Percentiles rank a stretch among this genome's conserved stretches.
Conservation (phyloP, 139 green algal species). For the Chlorella sp. region DNA sequence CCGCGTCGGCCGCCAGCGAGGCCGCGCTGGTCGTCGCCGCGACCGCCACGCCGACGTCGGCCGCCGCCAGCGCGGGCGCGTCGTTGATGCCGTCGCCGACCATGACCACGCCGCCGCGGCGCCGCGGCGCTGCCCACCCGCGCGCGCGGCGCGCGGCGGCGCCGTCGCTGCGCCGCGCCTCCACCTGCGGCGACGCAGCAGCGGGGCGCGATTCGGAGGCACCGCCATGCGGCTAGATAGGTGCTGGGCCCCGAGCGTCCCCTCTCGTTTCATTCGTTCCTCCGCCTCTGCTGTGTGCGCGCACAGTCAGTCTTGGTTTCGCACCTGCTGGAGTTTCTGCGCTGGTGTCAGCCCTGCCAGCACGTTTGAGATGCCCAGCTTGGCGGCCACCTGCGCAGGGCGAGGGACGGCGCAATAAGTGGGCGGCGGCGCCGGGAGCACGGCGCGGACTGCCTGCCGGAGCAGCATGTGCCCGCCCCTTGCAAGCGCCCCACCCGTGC, state of each 20-base stretch:
- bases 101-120: constrained; percentile 68
- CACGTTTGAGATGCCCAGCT: constrained; percentile 64
- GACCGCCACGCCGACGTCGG: constrained; percentile 75
- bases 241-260: no score
- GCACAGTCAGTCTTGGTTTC: constrained; percentile 16
- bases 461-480: no score
- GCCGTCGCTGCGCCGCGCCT: not conserved
- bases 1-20: constrained; percentile 75
- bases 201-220: no score
- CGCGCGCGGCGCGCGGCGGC: not conserved
- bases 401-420: no score
- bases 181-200: no score
- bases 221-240: no score
- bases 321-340: not conserved
- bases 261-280: no score
- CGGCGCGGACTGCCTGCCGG: no score
- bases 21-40: constrained; percentile 65
- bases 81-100: constrained; percentile 85
- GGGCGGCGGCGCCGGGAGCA: no score
- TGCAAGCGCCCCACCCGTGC: constrained; percentile 56
- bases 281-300: constrained; percentile 1
- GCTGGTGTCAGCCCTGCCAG: constrained; percentile 50
- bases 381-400: no score
- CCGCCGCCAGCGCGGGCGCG: constrained; percentile 69
- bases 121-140: not conserved